Evolutionary conservation across 345 rosid species (phyloP), one percentile per base, ranked within the genome.

Genomic region (Gynandropsis gynandra): DNA sequence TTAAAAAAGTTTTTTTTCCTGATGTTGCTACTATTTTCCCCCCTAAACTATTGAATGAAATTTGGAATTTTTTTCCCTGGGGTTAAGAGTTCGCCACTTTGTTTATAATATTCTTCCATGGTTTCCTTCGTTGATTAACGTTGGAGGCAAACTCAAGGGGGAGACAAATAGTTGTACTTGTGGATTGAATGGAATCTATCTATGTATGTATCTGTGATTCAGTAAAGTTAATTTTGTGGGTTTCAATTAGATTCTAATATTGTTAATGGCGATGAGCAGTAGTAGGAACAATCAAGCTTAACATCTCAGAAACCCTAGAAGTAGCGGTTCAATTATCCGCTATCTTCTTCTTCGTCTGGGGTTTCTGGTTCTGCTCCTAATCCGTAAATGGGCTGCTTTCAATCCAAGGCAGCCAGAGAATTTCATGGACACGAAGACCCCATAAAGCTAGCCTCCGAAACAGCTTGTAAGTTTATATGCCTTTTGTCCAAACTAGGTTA

Each of bases 321-420:
- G 31, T 29, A 31, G 43, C 31, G 15, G 38, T 18, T 57, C 7
- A 2, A 9, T 50, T 33, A 38, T 10, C 7, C 43, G 54, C 7
- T 8, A 34, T 24, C 52, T 54, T 45, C 32, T 33, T 40, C 33
- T 40, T 15, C 24, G 17, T 38, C 12, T 9, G 0, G 37, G 9
- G 45, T 36, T 50, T 56, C 8, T 64, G 54, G 15, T 20, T 44
- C 50, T 45, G 31, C 31, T 41, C 52, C 52, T 64, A 43, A 38
- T 54, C 62, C 21, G 71, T 71, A 76, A 79, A 88, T 93, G 99
- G 97, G 99, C 82, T 93, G 99, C 70, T 81, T 88, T 60, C 70
- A 78, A 12, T 88, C 99, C 45, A 93, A 68, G 41, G 83, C 64
- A 47, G 67, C 78, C 12, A 83, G 76, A 68, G 82, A 85, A 57